phyloP scores from a whole-genome alignment of 768 basidiomycete genomes.

The Tephrocybe sp. region DNA sequence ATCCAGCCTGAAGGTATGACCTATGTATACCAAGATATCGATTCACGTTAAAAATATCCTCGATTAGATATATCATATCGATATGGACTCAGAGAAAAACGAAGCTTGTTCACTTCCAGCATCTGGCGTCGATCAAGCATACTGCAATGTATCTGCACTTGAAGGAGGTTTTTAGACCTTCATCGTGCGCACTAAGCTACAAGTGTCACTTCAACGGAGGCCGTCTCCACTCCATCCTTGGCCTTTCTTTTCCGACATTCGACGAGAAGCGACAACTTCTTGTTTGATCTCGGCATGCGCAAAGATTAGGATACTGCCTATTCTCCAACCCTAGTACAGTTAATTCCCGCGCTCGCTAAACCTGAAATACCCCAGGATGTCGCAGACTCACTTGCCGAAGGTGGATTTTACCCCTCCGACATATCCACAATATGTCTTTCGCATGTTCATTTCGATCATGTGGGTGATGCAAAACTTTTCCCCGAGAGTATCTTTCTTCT shows the following conservation, averaged over 20 bases:
- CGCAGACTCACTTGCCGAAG: slow-evolving; percentile 45
- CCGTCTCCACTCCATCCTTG: slow-evolving; percentile 39
- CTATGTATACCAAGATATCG: too few species aligned
- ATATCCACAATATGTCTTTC: slow-evolving; percentile 45
- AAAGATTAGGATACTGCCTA: slow-evolving; percentile 42
- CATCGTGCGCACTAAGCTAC: slow-evolving; percentile 35
- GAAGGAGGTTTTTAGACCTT: slow-evolving; percentile 45
- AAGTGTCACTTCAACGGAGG: slow-evolving; percentile 25
- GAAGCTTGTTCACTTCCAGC: slow-evolving; percentile 40
- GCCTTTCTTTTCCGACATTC: slow-evolving; percentile 54
- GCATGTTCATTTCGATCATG: slow-evolving; percentile 55
- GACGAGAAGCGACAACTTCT: slow-evolving; percentile 28
- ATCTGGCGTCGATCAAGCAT: slow-evolving; percentile 42
- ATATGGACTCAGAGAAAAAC: too few species aligned
- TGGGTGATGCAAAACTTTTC: slow-evolving; percentile 46
- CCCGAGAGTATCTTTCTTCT: slow-evolving; percentile 44
- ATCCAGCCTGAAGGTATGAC: too few species aligned
- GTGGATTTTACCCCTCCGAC: slow-evolving; percentile 41
- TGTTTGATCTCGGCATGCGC: slow-evolving; percentile 59
- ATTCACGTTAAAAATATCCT: too few species aligned
- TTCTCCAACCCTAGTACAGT: slow-evolving; percentile 29
- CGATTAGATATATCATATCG: too few species aligned
- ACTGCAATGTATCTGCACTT: slow-evolving; percentile 52
- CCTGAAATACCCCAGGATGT: slow-evolving; percentile 35
- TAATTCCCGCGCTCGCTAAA: slow-evolving; percentile 21